Conservation (phyloP, 2,329 filamentous ascomycete genomes). For the Diaporthe amygdali region DNA sequence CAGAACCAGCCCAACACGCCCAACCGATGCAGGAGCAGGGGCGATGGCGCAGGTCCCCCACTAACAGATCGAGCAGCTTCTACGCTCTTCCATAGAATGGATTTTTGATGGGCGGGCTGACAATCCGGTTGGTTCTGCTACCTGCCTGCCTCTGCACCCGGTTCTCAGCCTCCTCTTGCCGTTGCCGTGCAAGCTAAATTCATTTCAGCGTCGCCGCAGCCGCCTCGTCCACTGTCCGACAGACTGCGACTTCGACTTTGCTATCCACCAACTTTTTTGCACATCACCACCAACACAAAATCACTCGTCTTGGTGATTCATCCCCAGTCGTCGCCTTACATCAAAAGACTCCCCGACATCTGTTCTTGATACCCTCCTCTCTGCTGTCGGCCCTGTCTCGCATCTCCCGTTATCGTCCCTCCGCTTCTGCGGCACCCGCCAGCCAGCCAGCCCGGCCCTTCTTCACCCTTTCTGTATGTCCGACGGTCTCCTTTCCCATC, state of each 20-base stretch:
- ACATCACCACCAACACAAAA: background rate
- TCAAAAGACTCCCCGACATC: background rate
- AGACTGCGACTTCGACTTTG: too few relatives aligned
- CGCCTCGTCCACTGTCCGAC: background rate
- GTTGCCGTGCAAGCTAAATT: constrained; percentile 13
- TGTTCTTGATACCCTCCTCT: background rate
- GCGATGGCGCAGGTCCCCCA: background rate
- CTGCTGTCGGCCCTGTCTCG: background rate
- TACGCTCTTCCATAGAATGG: constrained; percentile 23
- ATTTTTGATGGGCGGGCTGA: constrained; percentile 18
- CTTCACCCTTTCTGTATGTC: constrained; percentile 17
- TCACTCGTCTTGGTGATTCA: background rate
- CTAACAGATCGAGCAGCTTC: constrained; percentile 26
- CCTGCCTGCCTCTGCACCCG: constrained; percentile 13
- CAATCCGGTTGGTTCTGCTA: constrained; percentile 11
- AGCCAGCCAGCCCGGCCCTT: constrained; percentile 7
- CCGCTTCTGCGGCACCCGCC: constrained; percentile 6
- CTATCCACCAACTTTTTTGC: background rate
- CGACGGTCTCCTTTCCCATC: background rate
- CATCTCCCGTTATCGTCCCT: background rate
- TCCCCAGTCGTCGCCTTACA: background rate
- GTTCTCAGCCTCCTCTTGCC: constrained; percentile 24
- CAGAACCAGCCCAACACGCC: background rate
- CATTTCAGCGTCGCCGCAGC: constrained; percentile 6
- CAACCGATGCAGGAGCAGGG: background rate